Base-by-base conservation (phyloP, 2,329 filamentous ascomycete species). In the Aspergillus sp. region DNA sequence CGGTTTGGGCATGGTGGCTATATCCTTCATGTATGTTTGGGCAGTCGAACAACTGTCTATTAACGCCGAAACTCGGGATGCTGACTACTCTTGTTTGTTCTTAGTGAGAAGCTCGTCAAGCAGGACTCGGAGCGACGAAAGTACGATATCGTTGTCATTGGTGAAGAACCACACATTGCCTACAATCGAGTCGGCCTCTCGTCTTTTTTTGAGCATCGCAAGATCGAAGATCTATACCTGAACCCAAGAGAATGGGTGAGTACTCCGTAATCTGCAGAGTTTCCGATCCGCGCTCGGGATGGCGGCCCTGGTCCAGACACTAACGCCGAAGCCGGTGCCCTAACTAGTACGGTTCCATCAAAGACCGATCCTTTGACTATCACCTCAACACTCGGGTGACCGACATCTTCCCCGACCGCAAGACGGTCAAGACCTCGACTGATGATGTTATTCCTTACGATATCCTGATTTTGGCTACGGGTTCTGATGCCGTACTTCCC, bases 171-270 rank as follows among this genome's bases (percentile, higher is more conserved):
- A 19, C 90, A 97, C 79, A 80, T 96, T 57, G 92, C 92, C 19
- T 97, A 97, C 76, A 97, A 97, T 74, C 88, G 93, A 60, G 92
- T 97, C 30, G 92, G 92, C 3, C 81, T 97, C 54, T 96, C 92
- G 3, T 91, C 88, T 61, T 97, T 93, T 81, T 97, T 97, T 73
- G 88, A 91, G 67, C 91, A 96, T 77, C 85, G 92, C 55, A 85
- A 89, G 67, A 89, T 95, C 43, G 91, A 96, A 76, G 91, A 92
- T 66, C 76, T 97, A n/a, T 96, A 96, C 72, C 81, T 97, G 32
- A 96, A 96, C 69, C 89, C 91, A 0, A 81, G 85, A 67, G 88
- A 91, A 82, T 96, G 92, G 91, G 90, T 91, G 76, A 57, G 80
- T 61, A 50, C 13, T 23, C 39, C 32, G 32, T 32, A 36, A 3